These are phyloP conservation scores for Mycena sanguinolenta DNA, from an alignment of 768 basidiomycete genomes.

Conservation along the genomic window DNA sequence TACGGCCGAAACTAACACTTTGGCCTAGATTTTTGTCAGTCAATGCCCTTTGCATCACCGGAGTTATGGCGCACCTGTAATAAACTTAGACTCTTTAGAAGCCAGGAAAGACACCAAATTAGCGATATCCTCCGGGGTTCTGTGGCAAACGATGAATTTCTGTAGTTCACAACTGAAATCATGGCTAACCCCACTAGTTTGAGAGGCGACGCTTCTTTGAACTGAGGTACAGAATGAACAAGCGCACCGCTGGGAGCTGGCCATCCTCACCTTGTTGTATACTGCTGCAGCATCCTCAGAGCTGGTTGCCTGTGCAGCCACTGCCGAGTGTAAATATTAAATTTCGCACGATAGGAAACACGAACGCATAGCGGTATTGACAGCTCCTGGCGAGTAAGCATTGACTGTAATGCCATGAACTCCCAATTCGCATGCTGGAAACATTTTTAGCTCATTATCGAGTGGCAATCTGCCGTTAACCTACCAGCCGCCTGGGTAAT, in stretches of 20 bases:
- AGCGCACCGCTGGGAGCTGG: too few relatives aligned
- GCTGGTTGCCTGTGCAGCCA: neutral
- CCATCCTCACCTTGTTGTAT: neutral
- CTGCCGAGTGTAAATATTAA: neutral
- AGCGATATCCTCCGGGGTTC: conserved; percentile 40
- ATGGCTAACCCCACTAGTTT: conserved; percentile 8
- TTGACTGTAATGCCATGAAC: conserved; percentile 43
- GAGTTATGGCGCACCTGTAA: conserved; percentile 39
- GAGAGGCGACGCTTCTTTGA: conserved; percentile 19
- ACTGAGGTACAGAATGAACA: neutral
- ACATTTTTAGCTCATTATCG: neutral
- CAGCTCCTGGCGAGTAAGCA: conserved; percentile 42
- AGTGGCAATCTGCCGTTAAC: conserved; percentile 4
- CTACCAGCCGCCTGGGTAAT: conserved; percentile 55
- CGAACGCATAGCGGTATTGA: conserved; percentile 27
- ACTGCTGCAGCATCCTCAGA: neutral
- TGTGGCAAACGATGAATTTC: neutral
- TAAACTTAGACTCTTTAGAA: conserved; percentile 44
- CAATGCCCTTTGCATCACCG: too few relatives aligned
- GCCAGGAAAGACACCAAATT: conserved; percentile 48
- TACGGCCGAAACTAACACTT: conserved; percentile 8
- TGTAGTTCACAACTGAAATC: neutral
- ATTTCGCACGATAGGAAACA: too few relatives aligned
- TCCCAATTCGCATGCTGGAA: conserved; percentile 46
- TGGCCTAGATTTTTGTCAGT: conserved; percentile 2